phyloP scores from a whole-genome alignment of 768 basidiomycete genomes.

The Psilocybe tampanensis region DNA sequence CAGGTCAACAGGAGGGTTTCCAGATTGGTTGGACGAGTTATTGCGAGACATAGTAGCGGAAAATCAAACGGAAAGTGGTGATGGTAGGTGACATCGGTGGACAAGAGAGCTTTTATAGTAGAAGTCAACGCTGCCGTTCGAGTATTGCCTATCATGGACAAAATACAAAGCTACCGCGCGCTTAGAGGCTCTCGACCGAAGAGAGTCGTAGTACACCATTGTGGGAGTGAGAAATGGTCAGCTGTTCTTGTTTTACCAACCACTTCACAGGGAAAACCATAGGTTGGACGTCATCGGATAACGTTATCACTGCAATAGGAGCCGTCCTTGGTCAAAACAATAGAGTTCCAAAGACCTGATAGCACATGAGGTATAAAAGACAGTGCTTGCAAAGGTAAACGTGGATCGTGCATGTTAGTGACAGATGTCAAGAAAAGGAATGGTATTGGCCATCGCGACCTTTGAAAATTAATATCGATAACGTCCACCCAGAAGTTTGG shows the following conservation, averaged over 20 bases:
- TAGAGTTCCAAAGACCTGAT: not conserved
- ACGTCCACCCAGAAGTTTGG: not conserved
- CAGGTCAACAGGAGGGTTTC: slow-evolving; percentile 1
- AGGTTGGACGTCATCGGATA: not conserved
- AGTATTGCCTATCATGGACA: not conserved
- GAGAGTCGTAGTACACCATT: not conserved
- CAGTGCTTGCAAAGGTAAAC: not conserved
- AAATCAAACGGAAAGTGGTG: not conserved
- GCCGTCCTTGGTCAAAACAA: not conserved
- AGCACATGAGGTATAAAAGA: not conserved
- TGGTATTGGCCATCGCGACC: not conserved
- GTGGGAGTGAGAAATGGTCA: not conserved
- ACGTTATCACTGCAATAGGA: not conserved
- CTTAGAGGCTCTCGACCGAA: not conserved
- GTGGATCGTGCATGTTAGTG: not conserved
- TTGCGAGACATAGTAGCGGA: not conserved
- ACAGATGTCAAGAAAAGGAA: not conserved
- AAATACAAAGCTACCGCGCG: not conserved
- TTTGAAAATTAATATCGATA: slow-evolving; percentile 8
- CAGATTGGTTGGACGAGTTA: not conserved
- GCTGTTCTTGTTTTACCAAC: not conserved
- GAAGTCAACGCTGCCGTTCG: not conserved
- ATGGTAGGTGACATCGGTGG: not conserved
- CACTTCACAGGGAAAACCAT: not conserved
- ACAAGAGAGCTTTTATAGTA: not conserved